Percentiles rank a stretch among this genome's conserved stretches.
Conservation (phyloP, 140 eudicot species). For the Flaveria floridana region DNA sequence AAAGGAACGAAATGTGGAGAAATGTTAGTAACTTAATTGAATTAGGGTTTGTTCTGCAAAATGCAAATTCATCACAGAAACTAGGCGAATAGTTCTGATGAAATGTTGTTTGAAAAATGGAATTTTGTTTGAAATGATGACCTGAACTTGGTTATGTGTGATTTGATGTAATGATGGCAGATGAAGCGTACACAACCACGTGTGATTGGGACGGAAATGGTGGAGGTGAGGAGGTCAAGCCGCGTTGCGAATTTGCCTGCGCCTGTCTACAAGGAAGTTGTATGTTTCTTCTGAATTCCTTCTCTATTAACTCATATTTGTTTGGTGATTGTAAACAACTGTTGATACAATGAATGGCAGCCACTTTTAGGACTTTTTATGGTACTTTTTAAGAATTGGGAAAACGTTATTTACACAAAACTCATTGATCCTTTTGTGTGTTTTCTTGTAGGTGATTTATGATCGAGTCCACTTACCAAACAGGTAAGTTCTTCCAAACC, state of each 20-base stretch:
- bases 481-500: slow-evolving; percentile 36
- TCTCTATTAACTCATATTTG: neutral
- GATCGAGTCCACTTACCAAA: slow-evolving; percentile 53
- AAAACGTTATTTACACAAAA: neutral
- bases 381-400: neutral
- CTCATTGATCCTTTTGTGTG: neutral
- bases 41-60: neutral
- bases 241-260: slow-evolving; percentile 65
- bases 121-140: neutral
- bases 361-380: neutral
- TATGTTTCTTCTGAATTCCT: slow-evolving; percentile 19
- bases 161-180: slow-evolving; percentile 34
- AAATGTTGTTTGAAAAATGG: neutral
- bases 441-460: slow-evolving; percentile 44
- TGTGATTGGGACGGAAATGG: slow-evolving; percentile 51
- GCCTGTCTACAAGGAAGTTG: slow-evolving; percentile 76
- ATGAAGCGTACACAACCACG: slow-evolving; percentile 70
- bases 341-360: neutral
- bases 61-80: neutral
- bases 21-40: neutral
- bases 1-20: neutral
- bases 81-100: neutral
- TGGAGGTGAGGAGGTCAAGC: slow-evolving; percentile 75
- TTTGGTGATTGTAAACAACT: neutral
- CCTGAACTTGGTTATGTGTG: slow-evolving; percentile 2